Conservation (phyloP, 2,329 filamentous ascomycete species). For the Leptosphaerulina australis region DNA sequence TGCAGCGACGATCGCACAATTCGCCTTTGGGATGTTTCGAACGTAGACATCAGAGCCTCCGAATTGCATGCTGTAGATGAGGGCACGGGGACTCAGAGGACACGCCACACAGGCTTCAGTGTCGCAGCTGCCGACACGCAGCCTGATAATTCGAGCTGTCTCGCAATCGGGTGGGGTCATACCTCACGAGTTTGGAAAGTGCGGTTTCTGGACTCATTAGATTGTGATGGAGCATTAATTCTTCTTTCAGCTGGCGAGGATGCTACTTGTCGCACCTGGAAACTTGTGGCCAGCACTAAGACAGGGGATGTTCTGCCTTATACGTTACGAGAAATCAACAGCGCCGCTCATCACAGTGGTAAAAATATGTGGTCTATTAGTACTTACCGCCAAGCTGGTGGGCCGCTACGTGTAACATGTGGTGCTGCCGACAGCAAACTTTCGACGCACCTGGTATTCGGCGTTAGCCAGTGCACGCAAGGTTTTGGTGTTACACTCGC, state of each 20-base stretch:
- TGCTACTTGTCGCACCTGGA: slow-evolving; percentile 76
- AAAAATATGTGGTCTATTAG: slow-evolving; percentile 84
- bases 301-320: slow-evolving; percentile 19
- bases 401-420: slow-evolving; percentile 25
- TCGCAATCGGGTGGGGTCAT: slow-evolving; percentile 84
- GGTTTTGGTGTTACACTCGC: slow-evolving; percentile 5
- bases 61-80: slow-evolving; percentile 30
- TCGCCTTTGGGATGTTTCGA: slow-evolving; percentile 81
- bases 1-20: slow-evolving; percentile 96
- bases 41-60: slow-evolving; percentile 34
- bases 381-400: slow-evolving; percentile 9
- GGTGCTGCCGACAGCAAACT: slow-evolving; percentile 84
- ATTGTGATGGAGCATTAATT: slow-evolving; percentile 46
- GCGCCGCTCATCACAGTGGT: slow-evolving; percentile 72
- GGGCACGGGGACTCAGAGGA: slow-evolving; percentile 30
- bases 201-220: slow-evolving; percentile 61
- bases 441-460: slow-evolving; percentile 27
- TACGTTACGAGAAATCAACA: slow-evolving; percentile 60
- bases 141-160: slow-evolving; percentile 41
- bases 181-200: slow-evolving; percentile 88
- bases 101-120: slow-evolving; percentile 55
- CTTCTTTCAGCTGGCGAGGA: slow-evolving; percentile 87
- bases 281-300: slow-evolving; percentile 19
- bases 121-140: slow-evolving; percentile 36
- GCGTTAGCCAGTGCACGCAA: background rate